Evolutionary conservation across 768 basidiomycete genomes (phyloP).

Genomic region (Hysterangium stoloniferum): DNA sequence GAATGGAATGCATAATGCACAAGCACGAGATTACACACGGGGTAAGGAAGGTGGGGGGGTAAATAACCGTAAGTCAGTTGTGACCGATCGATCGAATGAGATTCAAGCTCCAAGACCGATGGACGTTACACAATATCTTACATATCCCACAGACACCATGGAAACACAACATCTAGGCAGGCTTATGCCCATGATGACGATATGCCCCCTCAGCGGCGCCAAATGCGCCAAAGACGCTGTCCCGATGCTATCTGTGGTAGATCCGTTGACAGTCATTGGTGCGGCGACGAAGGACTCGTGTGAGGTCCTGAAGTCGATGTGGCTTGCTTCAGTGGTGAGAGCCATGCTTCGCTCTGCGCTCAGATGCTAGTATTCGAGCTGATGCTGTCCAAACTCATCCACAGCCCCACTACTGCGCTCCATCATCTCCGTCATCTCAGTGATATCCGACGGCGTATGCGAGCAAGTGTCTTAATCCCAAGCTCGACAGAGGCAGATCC

Average conservation of each 20-base stretch:
- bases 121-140: not conserved
- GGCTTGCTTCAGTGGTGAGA: conserved; percentile 39
- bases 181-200: too few species aligned
- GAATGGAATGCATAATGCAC: not conserved
- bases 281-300: conserved; percentile 62
- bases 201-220: not conserved
- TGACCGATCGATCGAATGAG: not conserved
- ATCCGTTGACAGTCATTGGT: conserved; percentile 49
- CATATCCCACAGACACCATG: not conserved
- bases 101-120: too few species aligned
- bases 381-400: conserved; percentile 15
- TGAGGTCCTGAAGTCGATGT: conserved; percentile 61
- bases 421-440: conserved; percentile 17
- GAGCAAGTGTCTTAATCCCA: not conserved
- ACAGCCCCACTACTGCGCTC: conserved; percentile 14
- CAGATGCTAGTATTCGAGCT: conserved; percentile 16
- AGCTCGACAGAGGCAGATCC: not conserved
- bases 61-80: not conserved
- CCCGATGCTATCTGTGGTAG: conserved; percentile 22
- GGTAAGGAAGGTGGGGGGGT: not conserved
- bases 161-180: not conserved
- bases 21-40: not conserved
- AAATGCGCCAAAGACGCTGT: not conserved
- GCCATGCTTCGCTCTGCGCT: conserved; percentile 17
- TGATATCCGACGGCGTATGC: conserved; percentile 2